phyloP scores from a whole-genome alignment of 345 rosid species.

The Sonneratia alba region DNA sequence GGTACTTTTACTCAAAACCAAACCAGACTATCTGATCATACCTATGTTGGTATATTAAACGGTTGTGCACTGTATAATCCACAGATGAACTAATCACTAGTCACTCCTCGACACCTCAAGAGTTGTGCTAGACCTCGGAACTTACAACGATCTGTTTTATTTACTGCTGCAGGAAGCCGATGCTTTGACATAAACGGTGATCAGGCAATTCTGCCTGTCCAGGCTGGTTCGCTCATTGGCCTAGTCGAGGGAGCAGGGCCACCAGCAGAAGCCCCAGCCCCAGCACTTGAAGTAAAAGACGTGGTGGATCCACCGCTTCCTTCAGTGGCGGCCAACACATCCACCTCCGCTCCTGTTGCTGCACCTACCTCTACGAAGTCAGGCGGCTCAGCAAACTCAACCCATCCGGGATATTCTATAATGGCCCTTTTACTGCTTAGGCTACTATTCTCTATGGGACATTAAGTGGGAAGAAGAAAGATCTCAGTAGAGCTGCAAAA shows the following conservation, averaged over 20 bases:
- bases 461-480: background rate
- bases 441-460: constrained; percentile 10
- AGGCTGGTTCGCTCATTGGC: constrained; percentile 34
- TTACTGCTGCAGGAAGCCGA: constrained; percentile 39
- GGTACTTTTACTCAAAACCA: no score
- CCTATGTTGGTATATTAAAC: no score
- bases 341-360: constrained; percentile 3
- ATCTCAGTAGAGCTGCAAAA: background rate
- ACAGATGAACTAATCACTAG: no score
- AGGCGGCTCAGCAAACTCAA: constrained; percentile 16
- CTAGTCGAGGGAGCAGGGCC: constrained; percentile 20
- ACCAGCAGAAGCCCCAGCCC: constrained; percentile 33
- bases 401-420: constrained; percentile 25
- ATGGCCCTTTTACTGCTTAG: constrained; percentile 23
- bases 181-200: constrained; percentile 35
- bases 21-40: no score
- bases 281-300: constrained; percentile 38
- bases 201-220: constrained; percentile 38
- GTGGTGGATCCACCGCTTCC: constrained; percentile 81
- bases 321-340: constrained; percentile 24
- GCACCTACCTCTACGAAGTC: constrained; percentile 18
- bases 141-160: background rate
- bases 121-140: no score
- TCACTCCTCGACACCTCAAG: background rate
- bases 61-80: no score